These are phyloP conservation scores for Penicillium sp. DNA, from an alignment of 2,329 filamentous ascomycete species.

Conservation along the genomic window DNA sequence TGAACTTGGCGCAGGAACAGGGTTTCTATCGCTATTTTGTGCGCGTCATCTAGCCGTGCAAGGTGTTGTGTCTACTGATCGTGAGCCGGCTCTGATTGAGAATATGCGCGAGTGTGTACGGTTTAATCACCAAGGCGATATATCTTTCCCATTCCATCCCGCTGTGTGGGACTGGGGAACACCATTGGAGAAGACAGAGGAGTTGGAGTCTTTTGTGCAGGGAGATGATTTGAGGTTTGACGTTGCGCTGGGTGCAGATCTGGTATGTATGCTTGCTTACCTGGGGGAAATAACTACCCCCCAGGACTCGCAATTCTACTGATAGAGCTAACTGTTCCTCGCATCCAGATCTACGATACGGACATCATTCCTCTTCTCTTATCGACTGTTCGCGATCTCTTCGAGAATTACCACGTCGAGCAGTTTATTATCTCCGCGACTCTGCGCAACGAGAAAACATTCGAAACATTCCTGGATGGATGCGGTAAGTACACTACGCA, in stretches of 20 bases:
- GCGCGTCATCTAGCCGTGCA: conserved; percentile 62
- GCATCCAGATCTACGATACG: conserved; percentile 65
- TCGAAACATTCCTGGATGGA: conserved; percentile 62
- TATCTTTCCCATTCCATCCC: conserved; percentile 32
- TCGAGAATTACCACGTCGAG: conserved; percentile 58
- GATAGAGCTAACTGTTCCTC: background rate
- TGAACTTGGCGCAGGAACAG: conserved; percentile 71
- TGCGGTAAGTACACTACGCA: conserved; percentile 58
- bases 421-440: conserved; percentile 66
- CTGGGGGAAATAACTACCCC: background rate
- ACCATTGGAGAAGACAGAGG: conserved; percentile 29
- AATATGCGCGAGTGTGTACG: conserved; percentile 47
- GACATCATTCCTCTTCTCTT: conserved; percentile 63
- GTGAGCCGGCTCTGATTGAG: conserved; percentile 56
- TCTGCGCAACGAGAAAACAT: conserved; percentile 67
- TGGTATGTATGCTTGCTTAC: conserved; percentile 38
- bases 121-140: conserved; percentile 37
- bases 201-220: conserved; percentile 12
- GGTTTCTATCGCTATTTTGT: conserved; percentile 68
- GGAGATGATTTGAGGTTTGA: conserved; percentile 37
- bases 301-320: too few species aligned
- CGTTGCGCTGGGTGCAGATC: conserved; percentile 50
- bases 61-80: conserved; percentile 66
- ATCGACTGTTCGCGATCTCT: conserved; percentile 61
- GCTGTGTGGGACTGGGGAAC: conserved; percentile 53